phyloP scores from a whole-genome alignment of 2,329 filamentous ascomycete genomes.

The Alternaria triticina region DNA sequence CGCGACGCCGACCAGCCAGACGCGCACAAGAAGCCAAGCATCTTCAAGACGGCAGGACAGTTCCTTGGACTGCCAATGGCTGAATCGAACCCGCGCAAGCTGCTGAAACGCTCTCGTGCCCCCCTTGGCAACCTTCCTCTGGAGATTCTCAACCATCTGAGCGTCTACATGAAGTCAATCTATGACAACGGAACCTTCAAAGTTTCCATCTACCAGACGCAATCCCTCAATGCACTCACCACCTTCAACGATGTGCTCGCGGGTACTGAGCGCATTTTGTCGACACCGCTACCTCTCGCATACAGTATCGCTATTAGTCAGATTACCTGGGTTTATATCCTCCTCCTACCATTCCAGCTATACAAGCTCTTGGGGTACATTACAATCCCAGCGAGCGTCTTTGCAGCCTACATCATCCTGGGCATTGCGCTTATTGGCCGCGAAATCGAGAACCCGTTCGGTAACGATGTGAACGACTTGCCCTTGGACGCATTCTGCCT shows the following conservation, averaged over 20 bases:
- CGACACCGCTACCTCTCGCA: slow-evolving; percentile 81
- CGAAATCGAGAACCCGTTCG: slow-evolving; percentile 87
- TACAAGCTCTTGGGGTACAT: slow-evolving; percentile 68
- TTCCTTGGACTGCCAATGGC: slow-evolving; percentile 79
- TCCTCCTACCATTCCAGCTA: slow-evolving; percentile 82
- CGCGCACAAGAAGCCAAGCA: slow-evolving; percentile 45
- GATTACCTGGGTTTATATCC: slow-evolving; percentile 83
- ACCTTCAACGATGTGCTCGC: slow-evolving; percentile 74
- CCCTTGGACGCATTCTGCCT: slow-evolving; percentile 73
- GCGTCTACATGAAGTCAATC: slow-evolving; percentile 68
- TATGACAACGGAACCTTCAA: slow-evolving; percentile 62
- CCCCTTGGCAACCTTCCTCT: slow-evolving; percentile 81
- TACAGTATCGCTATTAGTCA: slow-evolving; percentile 84
- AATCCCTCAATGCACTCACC: slow-evolving; percentile 65
- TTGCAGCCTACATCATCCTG: slow-evolving; percentile 80
- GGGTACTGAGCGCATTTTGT: slow-evolving; percentile 77
- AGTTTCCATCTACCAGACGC: slow-evolving; percentile 63
- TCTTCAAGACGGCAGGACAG: slow-evolving; percentile 68
- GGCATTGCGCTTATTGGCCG: slow-evolving; percentile 77
- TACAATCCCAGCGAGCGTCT: slow-evolving; percentile 76
- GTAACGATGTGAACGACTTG: slow-evolving; percentile 78
- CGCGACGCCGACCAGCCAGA: slow-evolving; percentile 53
- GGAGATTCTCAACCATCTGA: slow-evolving; percentile 77
- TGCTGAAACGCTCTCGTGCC: slow-evolving; percentile 71
- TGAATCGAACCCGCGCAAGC: slow-evolving; percentile 76